These are phyloP conservation scores for Cutaneotrichosporon daszewskae DNA, from an alignment of 1,284 basidiomycete genomes.

Conservation along the genomic window DNA sequence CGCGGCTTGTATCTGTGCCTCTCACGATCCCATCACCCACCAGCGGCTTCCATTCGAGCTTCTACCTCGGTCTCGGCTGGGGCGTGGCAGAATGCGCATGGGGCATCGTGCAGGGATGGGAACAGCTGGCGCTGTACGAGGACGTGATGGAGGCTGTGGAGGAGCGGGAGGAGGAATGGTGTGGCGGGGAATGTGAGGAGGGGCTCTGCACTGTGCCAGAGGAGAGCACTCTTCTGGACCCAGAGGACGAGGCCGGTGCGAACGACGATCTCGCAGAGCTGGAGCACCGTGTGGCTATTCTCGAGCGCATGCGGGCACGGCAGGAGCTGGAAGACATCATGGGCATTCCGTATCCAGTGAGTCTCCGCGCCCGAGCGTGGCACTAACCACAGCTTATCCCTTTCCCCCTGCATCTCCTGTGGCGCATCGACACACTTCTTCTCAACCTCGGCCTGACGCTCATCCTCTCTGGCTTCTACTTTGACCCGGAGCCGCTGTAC, in stretches of 20 bases:
- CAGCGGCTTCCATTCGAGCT: conserved; percentile 45
- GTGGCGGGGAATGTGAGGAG: conserved; percentile 8
- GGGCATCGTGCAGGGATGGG: conserved; percentile 46
- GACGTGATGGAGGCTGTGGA: too few relatives aligned
- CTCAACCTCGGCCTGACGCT: conserved; percentile 49
- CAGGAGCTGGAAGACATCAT: conserved; percentile 44
- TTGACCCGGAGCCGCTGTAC: conserved; percentile 44
- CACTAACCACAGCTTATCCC: conserved; percentile 37
- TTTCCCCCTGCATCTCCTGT: conserved; percentile 43
- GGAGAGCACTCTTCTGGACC: conserved; percentile 11
- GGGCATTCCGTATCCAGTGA: conserved; percentile 42
- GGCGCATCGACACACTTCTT: conserved; percentile 47
- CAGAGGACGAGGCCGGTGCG: conserved; percentile 12
- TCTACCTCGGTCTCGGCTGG: conserved; percentile 47
- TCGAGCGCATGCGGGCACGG: conserved; percentile 42
- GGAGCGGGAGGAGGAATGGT: conserved; percentile 6
- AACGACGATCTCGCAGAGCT: conserved; percentile 39
- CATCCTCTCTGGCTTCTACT: conserved; percentile 44
- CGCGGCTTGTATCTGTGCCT: conserved; percentile 38
- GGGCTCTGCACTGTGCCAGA: conserved; percentile 15
- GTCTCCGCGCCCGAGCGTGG: conserved; percentile 3
- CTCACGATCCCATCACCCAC: conserved; percentile 36
- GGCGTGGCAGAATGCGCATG: conserved; percentile 42
- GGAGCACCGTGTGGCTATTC: conserved; percentile 38
- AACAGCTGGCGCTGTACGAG: conserved; percentile 42